These are phyloP conservation scores for Cicer pinnatifidum DNA, from an alignment of 306 rosid genomes.

Conservation along the genomic window DNA sequence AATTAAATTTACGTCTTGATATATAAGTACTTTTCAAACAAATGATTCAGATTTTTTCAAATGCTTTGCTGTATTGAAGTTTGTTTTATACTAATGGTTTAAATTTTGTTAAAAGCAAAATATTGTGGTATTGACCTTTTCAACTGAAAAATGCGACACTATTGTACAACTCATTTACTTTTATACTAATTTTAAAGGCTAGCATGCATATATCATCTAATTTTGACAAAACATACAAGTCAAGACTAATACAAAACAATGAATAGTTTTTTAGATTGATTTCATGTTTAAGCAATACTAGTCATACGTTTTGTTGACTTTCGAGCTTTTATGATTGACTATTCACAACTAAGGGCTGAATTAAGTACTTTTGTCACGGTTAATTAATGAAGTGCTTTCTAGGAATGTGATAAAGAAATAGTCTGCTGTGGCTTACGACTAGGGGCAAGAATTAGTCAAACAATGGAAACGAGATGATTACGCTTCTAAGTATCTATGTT, in stretches of 20 bases:
- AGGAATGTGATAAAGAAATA: no score
- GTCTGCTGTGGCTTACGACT: no score
- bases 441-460: not conserved
- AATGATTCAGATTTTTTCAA: no score
- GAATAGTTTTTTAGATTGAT: not conserved
- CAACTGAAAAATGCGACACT: not conserved
- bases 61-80: no score
- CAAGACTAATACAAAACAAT: no score
- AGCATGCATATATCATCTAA: not conserved
- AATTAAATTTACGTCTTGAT: no score
- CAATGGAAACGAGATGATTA: not conserved
- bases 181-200: not conserved
- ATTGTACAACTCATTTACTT: not conserved
- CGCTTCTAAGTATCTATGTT: not conserved
- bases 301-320: not conserved
- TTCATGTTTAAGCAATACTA: not conserved
- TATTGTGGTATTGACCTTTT: not conserved
- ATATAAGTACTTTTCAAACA: no score
- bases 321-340: no score
- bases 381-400: not conserved
- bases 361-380: not conserved
- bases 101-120: no score
- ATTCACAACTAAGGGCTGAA: no score
- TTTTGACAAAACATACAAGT: not conserved
- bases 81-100: no score